phyloP scores from a whole-genome alignment of 768 basidiomycete species.

The Rhodotorula diobovata region DNA sequence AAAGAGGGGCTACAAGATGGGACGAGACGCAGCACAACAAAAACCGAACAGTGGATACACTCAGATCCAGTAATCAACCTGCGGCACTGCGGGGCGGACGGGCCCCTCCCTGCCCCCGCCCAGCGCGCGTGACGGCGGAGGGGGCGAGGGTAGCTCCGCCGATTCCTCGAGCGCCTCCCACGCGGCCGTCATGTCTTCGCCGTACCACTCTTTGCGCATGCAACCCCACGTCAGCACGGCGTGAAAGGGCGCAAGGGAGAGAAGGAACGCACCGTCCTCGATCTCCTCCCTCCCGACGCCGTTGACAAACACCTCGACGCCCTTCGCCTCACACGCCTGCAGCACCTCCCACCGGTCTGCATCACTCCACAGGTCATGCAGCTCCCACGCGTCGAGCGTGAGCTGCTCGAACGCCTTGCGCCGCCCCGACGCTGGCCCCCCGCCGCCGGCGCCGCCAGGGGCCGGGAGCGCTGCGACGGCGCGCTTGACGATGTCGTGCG shows the following conservation, averaged over 20 bases:
- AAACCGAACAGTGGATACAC: too few relatives aligned
- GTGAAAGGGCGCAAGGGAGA: neutral
- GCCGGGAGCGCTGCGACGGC: neutral
- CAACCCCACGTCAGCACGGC: fast-evolving
- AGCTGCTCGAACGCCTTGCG: neutral
- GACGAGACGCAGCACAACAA: too few relatives aligned
- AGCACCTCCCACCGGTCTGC: neutral
- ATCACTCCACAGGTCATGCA: neutral
- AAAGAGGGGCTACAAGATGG: too few relatives aligned
- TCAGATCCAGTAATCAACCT: too few relatives aligned
- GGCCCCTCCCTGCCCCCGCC: too few relatives aligned
- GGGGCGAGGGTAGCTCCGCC: too few relatives aligned
- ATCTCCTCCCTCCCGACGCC: slow-evolving; percentile 4
- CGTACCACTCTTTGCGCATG: slow-evolving; percentile 8
- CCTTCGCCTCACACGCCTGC: neutral
- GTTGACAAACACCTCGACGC: slow-evolving; percentile 3
- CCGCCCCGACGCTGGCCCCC: too few relatives aligned
- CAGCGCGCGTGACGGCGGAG: too few relatives aligned
- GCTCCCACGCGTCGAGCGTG: slow-evolving; percentile 10
- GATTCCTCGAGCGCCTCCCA: neutral
- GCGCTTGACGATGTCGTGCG: neutral
- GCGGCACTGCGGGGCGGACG: too few relatives aligned
- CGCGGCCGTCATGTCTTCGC: neutral
- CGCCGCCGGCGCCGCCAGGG: too few relatives aligned
- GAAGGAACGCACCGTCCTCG: slow-evolving; percentile 9